A percentile compares a stretch with the other conserved stretches of the same genome.
These are phyloP conservation scores for Dioszegia crocea DNA, from an alignment of 768 basidiomycete genomes.

Conservation along the genomic window DNA sequence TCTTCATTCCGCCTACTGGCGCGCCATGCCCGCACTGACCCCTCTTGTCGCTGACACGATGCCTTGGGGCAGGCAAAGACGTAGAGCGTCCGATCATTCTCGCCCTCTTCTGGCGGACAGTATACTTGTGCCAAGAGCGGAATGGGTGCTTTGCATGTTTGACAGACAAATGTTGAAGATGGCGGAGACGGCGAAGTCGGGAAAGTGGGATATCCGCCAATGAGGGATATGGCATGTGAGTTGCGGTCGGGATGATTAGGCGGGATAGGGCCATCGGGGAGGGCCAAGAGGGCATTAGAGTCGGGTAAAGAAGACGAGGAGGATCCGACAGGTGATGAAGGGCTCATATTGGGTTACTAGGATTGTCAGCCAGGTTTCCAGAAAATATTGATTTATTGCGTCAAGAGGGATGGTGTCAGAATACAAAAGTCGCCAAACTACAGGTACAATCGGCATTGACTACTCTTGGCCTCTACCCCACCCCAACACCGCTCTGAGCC, in stretches of 20 bases:
- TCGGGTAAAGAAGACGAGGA: conserved; percentile 31
- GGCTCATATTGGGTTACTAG: conserved; percentile 22
- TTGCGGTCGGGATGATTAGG: conserved; percentile 20
- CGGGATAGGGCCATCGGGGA: conserved; percentile 44
- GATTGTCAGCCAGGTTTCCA: neutral
- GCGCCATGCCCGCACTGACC: conserved; percentile 45
- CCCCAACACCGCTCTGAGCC: neutral
- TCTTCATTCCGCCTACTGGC: conserved; percentile 45
- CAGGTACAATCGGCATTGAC: conserved; percentile 9
- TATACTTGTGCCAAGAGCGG: conserved; percentile 48
- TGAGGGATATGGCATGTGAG: conserved; percentile 32
- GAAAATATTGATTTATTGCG: neutral
- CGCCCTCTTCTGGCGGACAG: conserved; percentile 47
- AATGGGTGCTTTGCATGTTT: conserved; percentile 37
- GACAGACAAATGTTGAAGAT: conserved; percentile 26
- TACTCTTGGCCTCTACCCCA: neutral
- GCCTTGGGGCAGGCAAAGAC: conserved; percentile 41
- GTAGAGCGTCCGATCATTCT: conserved; percentile 48
- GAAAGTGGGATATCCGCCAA: conserved; percentile 48
- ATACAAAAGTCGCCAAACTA: conserved; percentile 15
- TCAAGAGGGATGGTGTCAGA: conserved; percentile 1
- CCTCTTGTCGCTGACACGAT: conserved; percentile 40
- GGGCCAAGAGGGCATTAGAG: conserved; percentile 38
- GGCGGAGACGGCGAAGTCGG: conserved; percentile 26
- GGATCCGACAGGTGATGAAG: conserved; percentile 35